Percentiles rank a stretch among this genome's conserved stretches.
These are phyloP conservation scores for Nothophoma quercina DNA, from an alignment of 2,329 filamentous ascomycete species.

Conservation along the genomic window DNA sequence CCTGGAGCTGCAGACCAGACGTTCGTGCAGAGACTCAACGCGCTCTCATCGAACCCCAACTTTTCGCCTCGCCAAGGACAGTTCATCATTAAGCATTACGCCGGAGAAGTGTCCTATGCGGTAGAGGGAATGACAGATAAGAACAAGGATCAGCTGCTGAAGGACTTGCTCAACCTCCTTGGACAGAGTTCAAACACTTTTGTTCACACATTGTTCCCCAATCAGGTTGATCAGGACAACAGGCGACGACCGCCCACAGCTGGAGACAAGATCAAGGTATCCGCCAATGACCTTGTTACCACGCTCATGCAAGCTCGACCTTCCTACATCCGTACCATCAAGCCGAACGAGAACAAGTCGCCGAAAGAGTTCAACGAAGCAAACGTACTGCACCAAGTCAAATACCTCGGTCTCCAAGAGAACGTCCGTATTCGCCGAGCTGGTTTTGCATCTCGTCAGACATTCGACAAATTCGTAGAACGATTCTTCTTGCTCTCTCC, in stretches of 20 bases:
- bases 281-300: conserved; percentile 91
- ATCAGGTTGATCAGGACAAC: conserved; percentile 95
- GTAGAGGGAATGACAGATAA: conserved; percentile 98
- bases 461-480: conserved; percentile 97
- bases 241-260: conserved; percentile 92
- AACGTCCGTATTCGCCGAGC: conserved; percentile 97
- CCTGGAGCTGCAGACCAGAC: conserved; percentile 93
- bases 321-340: conserved; percentile 98
- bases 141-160: conserved; percentile 97
- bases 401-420: conserved; percentile 98
- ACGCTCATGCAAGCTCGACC: conserved; percentile 97
- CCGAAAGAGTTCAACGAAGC: conserved; percentile 88
- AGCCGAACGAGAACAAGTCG: conserved; percentile 99
- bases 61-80: conserved; percentile 91
- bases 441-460: conserved; percentile 95
- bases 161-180: conserved; percentile 89
- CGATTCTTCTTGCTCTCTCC: conserved; percentile 95
- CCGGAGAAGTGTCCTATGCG: conserved; percentile 93
- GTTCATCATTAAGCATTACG: conserved; percentile 99
- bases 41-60: conserved; percentile 85
- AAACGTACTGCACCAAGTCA: conserved; percentile 97
- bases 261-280: conserved; percentile 93
- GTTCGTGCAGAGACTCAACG: conserved; percentile 91
- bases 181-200: conserved; percentile 85
- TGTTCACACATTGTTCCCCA: conserved; percentile 86